Base-by-base conservation (phyloP, 345 rosid species). In the Cardiospermum halicacabum region DNA sequence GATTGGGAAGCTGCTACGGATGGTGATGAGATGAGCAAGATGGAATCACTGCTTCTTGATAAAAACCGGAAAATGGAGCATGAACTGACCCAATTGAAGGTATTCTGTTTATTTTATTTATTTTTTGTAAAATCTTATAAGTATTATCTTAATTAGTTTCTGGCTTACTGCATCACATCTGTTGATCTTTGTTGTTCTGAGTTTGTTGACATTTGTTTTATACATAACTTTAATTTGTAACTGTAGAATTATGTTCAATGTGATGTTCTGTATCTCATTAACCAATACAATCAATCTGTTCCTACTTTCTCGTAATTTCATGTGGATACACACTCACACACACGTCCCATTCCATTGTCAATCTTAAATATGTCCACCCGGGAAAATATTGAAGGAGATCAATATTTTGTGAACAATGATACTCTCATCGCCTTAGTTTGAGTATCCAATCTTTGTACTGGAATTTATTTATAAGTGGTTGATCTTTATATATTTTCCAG, bases 31-130 rank as follows among this genome's bases (percentile, higher is more conserved):
- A 94, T 91, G 96, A 91, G 96, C 88, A 89, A 85, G 81, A 87
- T 94, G 99, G 99, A 94, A 75, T 89, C 88, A 58, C 97, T 94
- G 74, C 96, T 94, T 72, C 99, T 94, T 58, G 99, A 94, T 75
- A 94, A 94, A 84, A 94, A 91, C 75, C 79, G 86, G 68, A 94
- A 83, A 79, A 87, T 94, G 96, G 99, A 94, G 67, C 99, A 94
- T 70, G 91, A 94, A 71, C 87, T 85, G 62, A 94, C 99, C 64
- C 96, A 87, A 53, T 73, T 83, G 74, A 94, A 91, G 96, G 99
- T 91, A 77, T 68, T 42, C 28, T 61, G 26, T 40, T 12, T 43
- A 45, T 66, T 11, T 16, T 19, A 57, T 64, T 51, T 49, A 53
- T 25, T 24, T 43, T 19, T 65, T n/a, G n/a, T n/a, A n/a, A n/a